phyloP scores from a whole-genome alignment of 805 yeast species.

The Cyberlindnera mrakii region DNA sequence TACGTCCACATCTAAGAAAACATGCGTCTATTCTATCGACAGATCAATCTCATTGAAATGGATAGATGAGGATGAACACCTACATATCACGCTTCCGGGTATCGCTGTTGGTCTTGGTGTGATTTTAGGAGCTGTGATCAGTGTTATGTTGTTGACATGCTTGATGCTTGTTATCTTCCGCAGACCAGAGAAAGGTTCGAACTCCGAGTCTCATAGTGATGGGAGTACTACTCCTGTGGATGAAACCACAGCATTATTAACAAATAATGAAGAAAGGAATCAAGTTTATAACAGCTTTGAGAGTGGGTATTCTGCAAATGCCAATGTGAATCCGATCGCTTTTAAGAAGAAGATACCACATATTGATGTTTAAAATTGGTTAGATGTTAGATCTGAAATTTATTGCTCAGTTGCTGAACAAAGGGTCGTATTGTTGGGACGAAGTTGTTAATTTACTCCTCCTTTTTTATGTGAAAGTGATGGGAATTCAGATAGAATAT shows the following conservation, averaged over 20 bases:
- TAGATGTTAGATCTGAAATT: too few species aligned
- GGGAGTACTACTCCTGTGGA: not conserved
- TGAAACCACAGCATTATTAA: conserved; percentile 4
- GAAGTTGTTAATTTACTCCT: too few species aligned
- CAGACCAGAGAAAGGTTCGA: conserved; percentile 8
- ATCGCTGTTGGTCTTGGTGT: conserved; percentile 66
- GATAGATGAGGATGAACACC: conserved; percentile 43
- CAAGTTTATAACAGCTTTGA: conserved; percentile 13
- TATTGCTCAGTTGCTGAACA: too few species aligned
- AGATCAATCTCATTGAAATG: conserved; percentile 61
- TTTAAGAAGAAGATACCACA: not conserved
- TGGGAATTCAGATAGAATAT: too few species aligned
- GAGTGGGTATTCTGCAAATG: conserved; percentile 17
- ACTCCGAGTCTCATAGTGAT: not conserved
- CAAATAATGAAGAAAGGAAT: not conserved
- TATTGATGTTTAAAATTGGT: too few species aligned
- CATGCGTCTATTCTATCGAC: conserved; percentile 62
- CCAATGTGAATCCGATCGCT: conserved; percentile 17
- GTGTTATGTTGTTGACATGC: conserved; percentile 29
- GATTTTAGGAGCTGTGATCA: conserved; percentile 48
- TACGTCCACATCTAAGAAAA: conserved; percentile 30
- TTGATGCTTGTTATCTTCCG: conserved; percentile 31
- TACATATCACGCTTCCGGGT: conserved; percentile 59
- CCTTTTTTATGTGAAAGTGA: too few species aligned
- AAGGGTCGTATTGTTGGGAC: too few species aligned